phyloP scores from a whole-genome alignment of 1,139 yeast genomes.

The Pichia sp. region DNA sequence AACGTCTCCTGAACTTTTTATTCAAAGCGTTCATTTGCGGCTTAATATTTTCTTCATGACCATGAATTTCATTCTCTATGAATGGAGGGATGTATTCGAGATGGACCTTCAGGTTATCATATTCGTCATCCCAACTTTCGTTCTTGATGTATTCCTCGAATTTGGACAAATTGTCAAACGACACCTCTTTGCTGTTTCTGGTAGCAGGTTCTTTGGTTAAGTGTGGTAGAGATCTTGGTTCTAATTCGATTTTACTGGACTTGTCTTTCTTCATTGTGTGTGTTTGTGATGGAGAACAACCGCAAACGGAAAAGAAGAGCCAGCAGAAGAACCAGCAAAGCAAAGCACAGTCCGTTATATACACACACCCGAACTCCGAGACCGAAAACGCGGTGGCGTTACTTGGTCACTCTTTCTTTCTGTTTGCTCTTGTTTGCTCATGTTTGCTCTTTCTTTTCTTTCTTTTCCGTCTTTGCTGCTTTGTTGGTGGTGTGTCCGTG shows the following conservation, averaged over 20 bases:
- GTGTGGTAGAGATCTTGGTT: slow-evolving; percentile 27
- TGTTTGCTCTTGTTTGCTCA: too few relatives aligned
- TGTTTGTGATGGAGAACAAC: neutral
- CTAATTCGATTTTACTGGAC: slow-evolving; percentile 19
- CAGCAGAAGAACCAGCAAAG: too few relatives aligned
- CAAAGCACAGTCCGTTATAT: too few relatives aligned
- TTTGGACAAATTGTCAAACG: slow-evolving; percentile 57
- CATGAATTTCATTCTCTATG: slow-evolving; percentile 58
- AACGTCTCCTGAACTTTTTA: slow-evolving; percentile 64
- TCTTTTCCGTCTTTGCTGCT: too few relatives aligned
- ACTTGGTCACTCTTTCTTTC: too few relatives aligned
- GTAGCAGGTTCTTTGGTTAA: slow-evolving; percentile 24
- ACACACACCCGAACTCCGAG: too few relatives aligned
- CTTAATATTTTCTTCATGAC: slow-evolving; percentile 65
- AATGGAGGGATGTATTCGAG: slow-evolving; percentile 68
- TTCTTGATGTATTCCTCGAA: slow-evolving; percentile 63
- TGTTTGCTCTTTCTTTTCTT: too few relatives aligned
- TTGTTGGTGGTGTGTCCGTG: too few relatives aligned
- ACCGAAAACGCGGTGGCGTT: too few relatives aligned
- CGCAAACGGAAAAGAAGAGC: neutral
- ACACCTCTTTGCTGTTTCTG: slow-evolving; percentile 29
- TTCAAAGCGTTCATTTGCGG: slow-evolving; percentile 68
- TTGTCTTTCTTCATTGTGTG: slow-evolving; percentile 25
- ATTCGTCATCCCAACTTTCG: slow-evolving; percentile 72
- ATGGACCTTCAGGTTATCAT: slow-evolving; percentile 61